These are phyloP conservation scores for Termitomyces sp. DNA, from an alignment of 768 basidiomycete genomes.

Conservation along the genomic window DNA sequence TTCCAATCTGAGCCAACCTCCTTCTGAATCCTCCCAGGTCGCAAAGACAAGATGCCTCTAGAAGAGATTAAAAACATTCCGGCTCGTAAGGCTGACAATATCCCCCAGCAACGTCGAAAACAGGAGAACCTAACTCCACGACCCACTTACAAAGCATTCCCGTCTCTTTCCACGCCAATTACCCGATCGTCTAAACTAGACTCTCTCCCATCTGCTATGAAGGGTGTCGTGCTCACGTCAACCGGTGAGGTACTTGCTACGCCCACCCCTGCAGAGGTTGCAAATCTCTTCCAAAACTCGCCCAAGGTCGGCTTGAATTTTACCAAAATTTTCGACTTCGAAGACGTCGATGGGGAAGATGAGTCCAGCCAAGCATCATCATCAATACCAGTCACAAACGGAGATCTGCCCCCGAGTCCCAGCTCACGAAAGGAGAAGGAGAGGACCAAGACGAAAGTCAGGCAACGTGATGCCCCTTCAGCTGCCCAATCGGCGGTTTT, in stretches of 20 bases:
- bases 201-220: conserved; percentile 56
- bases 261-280: conserved; percentile 64
- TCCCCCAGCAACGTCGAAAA: conserved; percentile 23
- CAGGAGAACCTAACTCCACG: conserved; percentile 24
- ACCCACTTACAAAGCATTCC: conserved; percentile 20
- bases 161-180: conserved; percentile 52
- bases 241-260: conserved; percentile 76
- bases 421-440: conserved; percentile 43
- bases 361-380: conserved; percentile 17
- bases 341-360: conserved; percentile 35
- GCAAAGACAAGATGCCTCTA: conserved; percentile 56
- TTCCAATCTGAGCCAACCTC: background rate
- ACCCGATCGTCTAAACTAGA: conserved; percentile 34
- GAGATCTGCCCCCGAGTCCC: conserved; percentile 44
- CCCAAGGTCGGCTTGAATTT: conserved; percentile 75
- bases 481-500: conserved; percentile 23
- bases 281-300: conserved; percentile 62
- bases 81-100: conserved; percentile 26
- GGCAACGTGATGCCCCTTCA: conserved; percentile 11
- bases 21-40: conserved; percentile 25
- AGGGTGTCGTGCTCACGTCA: conserved; percentile 74
- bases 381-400: conserved; percentile 23
- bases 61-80: conserved; percentile 77
- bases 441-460: conserved; percentile 22
- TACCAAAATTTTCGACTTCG: conserved; percentile 73